Evolutionary conservation across 2,329 filamentous ascomycete species (phyloP), one percentile per base, ranked within the genome.

Genomic region (Zymoseptoria ardabiliae): DNA sequence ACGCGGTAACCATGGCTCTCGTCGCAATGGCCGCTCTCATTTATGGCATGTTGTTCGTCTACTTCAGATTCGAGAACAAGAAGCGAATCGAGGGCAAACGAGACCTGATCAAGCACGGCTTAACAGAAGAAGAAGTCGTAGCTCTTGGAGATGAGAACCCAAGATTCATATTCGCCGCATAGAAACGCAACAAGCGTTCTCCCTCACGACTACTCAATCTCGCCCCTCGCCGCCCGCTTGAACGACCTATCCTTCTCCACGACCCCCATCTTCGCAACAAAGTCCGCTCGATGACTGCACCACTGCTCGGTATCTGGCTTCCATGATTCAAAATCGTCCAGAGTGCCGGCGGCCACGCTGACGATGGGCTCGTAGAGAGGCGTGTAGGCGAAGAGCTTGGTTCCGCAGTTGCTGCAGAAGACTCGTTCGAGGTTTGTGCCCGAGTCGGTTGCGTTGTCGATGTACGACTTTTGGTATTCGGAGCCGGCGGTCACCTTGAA

Each of bases 1-100:
- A 83, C 58, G 78, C 73, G 4, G 79, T 81, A 0, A 79, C 78
- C 0, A 74, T 83, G 63, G 76, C 77, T 0, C 77, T 83, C 73
- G 76, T 82, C 0, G 73, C 70, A 2, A 72, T 75, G n/a, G 74
- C 73, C 1, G 69, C 71, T 28, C n/a, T 72, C 1, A 69, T 74
- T 10, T 77, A 75, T 53, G 68, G 66, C 0, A 54, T 73, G 4
- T 67, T 78, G 70, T 51, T 21, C 49, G 48, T 63, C 11, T 73
- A 74, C 57, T 75, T 76, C 17, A 57, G 65, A 1, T 64, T 59
- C 52, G 70, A 73, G 41, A 79, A 79, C 63, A 67, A 66, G 51
- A 68, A 71, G 55, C 68, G 77, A 4, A 68, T 53, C 28, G 67
- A 65, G 21, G 78, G 77, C 3, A 70, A 75, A n/a, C 73, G 76